Percentiles rank a stretch among this genome's conserved stretches.
phyloP scores from a whole-genome alignment of 2,329 filamentous ascomycete species.

The Penicillium sp. region DNA sequence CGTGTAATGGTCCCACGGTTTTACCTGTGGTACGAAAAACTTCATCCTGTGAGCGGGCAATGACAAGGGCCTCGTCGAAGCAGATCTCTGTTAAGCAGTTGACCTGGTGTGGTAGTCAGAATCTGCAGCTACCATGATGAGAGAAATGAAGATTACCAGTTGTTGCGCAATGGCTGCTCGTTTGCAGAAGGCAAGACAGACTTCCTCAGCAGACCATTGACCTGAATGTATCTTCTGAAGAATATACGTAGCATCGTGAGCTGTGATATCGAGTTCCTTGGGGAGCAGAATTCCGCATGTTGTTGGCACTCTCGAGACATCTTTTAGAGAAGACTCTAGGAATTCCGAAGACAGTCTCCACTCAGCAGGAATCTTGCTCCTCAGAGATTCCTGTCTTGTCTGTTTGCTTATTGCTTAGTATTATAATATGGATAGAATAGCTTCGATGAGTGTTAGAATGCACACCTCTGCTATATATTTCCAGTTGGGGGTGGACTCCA shows the following conservation, averaged over 20 bases:
- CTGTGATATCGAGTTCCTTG: not conserved
- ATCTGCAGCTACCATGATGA: no score
- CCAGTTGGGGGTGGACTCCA: no score
- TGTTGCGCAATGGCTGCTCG: constrained; percentile 27
- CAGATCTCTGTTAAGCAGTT: constrained; percentile 36
- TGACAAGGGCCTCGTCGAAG: constrained; percentile 30
- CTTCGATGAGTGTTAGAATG: no score
- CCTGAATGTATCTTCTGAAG: constrained; percentile 14
- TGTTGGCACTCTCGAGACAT: not conserved
- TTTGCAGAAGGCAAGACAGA: constrained; percentile 44
- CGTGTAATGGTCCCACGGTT: constrained; percentile 36
- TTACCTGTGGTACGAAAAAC: constrained; percentile 33
- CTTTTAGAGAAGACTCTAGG: not conserved
- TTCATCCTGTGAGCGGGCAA: constrained; percentile 30
- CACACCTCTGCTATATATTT: no score
- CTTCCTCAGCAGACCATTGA: constrained; percentile 41
- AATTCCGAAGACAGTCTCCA: not conserved
- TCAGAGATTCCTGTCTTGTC: no score
- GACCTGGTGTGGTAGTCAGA: no score
- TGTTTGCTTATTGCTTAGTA: no score
- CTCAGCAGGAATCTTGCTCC: not conserved
- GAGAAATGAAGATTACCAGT: no score
- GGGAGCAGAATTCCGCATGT: not conserved
- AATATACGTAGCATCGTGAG: not conserved
- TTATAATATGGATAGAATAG: no score